Base-by-base conservation (phyloP, 179 eudicot genomes). In the Silene coronaria region DNA sequence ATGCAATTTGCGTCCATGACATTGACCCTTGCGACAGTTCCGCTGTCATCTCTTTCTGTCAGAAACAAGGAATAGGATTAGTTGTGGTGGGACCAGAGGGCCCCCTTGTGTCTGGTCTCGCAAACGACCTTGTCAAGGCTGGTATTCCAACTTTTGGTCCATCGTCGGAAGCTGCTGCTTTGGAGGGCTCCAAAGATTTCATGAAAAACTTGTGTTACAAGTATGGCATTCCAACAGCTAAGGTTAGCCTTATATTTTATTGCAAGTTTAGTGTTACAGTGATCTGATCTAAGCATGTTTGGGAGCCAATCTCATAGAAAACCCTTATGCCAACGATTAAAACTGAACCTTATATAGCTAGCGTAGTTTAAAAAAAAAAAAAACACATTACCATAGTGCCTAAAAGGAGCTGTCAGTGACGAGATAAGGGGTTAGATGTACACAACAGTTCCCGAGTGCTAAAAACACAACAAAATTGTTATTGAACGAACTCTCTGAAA, bases 31-130 rank as follows among this genome's bases (percentile, higher is more conserved):
- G 73, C 51, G 89, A 94, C 45, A 94, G 92, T 74, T 86, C 91
- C 23, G 89, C 87, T 51, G 96, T 94, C 70, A 87, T 87, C 9
- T 79, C 85, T 26, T 94, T 94, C 57, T 94, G 97, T 81, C 88
- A 74, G 36, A 85, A 88, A 28, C 73, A 86, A 84, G 84, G 84
- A 53, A 86, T 94, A 28, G 92, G 93, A 17, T 70, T 94, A 38
- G 97, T 94, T 82, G 96, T 94, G 70, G 83, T 94, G 8, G 98
- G 98, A 76, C 98, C 98, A 22, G 97, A 94, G 82, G 98, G 90
- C 55, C 97, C 96, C 45, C 97, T 92, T 64, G 97, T 94, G 69
- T 86, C 93, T 12, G 98, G 98, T 79, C 96, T 94, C 68, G 87
- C 95, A 72, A 92, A 94, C 63, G 95, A 92, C 77, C 90, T 94